Evolutionary conservation across 129 eudicot genomes (phyloP).

Genomic region (Sambucus nigra): DNA sequence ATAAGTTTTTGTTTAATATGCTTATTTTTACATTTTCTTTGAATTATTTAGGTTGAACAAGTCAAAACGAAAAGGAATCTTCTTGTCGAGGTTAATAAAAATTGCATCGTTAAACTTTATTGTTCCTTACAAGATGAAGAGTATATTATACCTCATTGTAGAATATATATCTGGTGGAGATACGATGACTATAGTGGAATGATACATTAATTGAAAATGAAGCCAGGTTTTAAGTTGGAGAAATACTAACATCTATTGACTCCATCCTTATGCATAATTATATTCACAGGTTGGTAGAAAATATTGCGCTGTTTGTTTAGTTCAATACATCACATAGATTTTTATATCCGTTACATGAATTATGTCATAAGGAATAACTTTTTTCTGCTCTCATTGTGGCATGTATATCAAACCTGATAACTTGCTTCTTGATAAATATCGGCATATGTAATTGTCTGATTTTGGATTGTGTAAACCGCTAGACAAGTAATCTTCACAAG

Average conservation of each 20-base stretch:
- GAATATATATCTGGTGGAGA: slow-evolving; percentile 98
- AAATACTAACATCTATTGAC: slow-evolving; percentile 86
- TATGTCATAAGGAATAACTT: slow-evolving; percentile 6
- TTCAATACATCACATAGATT: too few relatives aligned
- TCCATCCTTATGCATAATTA: slow-evolving; percentile 95
- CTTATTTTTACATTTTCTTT: slow-evolving; percentile 1
- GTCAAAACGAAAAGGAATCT: slow-evolving; percentile 94
- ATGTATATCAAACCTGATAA: slow-evolving; percentile 98
- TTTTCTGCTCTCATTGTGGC: slow-evolving; percentile 14
- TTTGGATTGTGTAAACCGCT: slow-evolving; percentile 95
- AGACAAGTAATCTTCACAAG: slow-evolving; percentile 79
- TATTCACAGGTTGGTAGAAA: slow-evolving; percentile 62
- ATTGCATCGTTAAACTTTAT: slow-evolving; percentile 91
- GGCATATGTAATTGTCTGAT: slow-evolving; percentile 97
- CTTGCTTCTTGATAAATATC: slow-evolving; percentile 80
- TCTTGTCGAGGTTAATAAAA: slow-evolving; percentile 93
- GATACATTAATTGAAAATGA: slow-evolving; percentile 87
- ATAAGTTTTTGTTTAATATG: slow-evolving; percentile 5
- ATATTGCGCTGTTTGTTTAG: neutral
- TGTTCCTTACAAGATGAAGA: slow-evolving; percentile 97
- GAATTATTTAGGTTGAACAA: slow-evolving; percentile 70
- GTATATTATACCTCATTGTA: slow-evolving; percentile 80
- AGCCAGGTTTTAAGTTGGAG: slow-evolving; percentile 85
- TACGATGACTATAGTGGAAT: slow-evolving; percentile 94
- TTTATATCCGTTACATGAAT: too few relatives aligned